Evolutionary conservation across 1,139 yeast genomes (phyloP), one percentile per base, ranked within the genome.

Genomic region (Scheffersomyces quercinus): DNA sequence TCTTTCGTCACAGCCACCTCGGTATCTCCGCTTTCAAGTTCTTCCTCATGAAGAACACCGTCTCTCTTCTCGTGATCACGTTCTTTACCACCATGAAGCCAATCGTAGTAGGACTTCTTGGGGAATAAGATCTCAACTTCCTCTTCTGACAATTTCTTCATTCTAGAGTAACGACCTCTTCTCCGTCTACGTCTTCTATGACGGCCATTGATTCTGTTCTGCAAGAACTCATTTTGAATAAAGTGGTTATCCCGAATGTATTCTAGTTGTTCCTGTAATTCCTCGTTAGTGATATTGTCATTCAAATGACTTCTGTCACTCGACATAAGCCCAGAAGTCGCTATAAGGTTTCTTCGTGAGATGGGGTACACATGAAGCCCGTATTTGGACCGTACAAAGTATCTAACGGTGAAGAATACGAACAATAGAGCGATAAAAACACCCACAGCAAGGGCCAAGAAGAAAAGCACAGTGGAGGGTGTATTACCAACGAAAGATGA

Each of bases 81-180:
- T 47, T 70, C 81, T 48, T 67, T 65, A n/a, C 82, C 83, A 28
- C 84, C 85, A 48, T 77, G 68, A 34, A 81, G 60, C 88, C 88
- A 82, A 48, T 80, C 77, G 41, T 71, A 64, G 59, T 85, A 86
- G 2, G 84, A 73, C 53, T 79, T 77, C 29, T 70, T 65, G 0
- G 95, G 95, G 59, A 87, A 87, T 41, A 83, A 65, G 38, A 73
- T 74, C 42, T 86, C 83, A 20, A 87, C 82, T 54, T 86, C 87
- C 10, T 71, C 78, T 35, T 73, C 72, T 0, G 88, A 72, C 45
- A 85, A 67, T 53, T 77, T 77, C 56, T 76, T 75, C 74, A 79
- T 81, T 50, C 73, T 71, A 28, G 70, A 60, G 46, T 63, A 74
- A 34, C 78, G 55, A 13, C 70, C 68, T 26, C 73, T 56, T 43